A percentile compares a stretch with the other conserved stretches of the same genome.
Evolutionary conservation across 75 land plant genomes (phyloP).

Genomic region (Selaginella tamariscina): DNA sequence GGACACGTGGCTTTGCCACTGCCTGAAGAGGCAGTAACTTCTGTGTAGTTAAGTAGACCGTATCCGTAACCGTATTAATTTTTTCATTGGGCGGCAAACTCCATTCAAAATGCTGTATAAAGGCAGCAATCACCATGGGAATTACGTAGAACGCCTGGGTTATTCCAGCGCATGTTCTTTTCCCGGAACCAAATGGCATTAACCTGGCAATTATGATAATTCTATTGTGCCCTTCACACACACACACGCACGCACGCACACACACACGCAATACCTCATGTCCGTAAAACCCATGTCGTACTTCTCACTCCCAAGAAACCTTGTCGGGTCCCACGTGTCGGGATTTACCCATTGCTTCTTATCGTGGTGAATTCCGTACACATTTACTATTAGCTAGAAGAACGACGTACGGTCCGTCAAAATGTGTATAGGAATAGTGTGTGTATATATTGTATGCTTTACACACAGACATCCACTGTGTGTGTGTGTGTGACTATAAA

Average conservation of each 20-base stretch:
- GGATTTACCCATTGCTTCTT: conserved; percentile 52
- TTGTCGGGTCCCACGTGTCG: conserved; percentile 65
- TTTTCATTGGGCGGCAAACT: conserved; percentile 40
- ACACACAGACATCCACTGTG: too few relatives aligned
- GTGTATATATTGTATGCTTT: too few relatives aligned
- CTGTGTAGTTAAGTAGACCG: conserved; percentile 57
- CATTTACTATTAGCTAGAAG: conserved; percentile 51
- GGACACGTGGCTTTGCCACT: conserved; percentile 32
- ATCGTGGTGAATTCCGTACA: conserved; percentile 68
- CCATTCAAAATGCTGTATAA: conserved; percentile 77
- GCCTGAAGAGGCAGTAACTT: conserved; percentile 58
- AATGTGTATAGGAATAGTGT: not conserved
- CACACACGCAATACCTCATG: too few relatives aligned
- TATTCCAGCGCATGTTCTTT: conserved; percentile 69
- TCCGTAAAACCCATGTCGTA: conserved; percentile 40
- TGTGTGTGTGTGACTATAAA: too few relatives aligned
- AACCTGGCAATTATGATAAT: too few relatives aligned
- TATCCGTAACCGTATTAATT: conserved; percentile 22
- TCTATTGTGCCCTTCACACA: too few relatives aligned
- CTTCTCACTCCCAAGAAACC: conserved; percentile 34
- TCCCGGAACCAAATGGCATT: conserved; percentile 86
- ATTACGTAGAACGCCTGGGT: conserved; percentile 30
- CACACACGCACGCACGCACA: too few relatives aligned
- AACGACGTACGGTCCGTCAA: not conserved
- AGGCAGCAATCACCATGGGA: conserved; percentile 36